Base-by-base conservation (phyloP, 768 basidiomycete species). In the Pisolithus sp. region DNA sequence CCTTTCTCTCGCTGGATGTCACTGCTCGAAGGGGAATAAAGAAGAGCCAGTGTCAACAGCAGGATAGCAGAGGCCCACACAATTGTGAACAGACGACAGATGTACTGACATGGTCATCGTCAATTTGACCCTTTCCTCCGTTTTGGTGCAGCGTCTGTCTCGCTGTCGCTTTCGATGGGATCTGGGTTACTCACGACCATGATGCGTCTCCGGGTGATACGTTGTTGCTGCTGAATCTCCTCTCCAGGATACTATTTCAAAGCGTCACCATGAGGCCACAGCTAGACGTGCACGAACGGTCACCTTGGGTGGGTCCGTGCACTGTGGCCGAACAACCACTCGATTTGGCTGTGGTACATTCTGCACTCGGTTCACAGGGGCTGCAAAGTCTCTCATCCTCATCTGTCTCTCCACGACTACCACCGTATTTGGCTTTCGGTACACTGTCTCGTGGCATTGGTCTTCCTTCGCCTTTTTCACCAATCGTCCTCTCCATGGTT, bases 121-220 rank as follows among this genome's bases (percentile, higher is more conserved):
- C 21, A 6, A 21, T 47, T 23, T 30, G 26, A 17, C 24, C 43
- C 24, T 26, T n/a, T 15, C 28, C 10, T 21, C 15, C 20, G 13
- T 30, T 28, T 61, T 40, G 52, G 48, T 49, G 24, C 15, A 48
- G 58, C 24, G 0, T 65, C 62, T 10, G 55, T 46, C 46, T 64
- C 64, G 30, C 37, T 56, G n/a, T 62, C 65, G 52, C 64, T 62
- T 23, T 67, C 65, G 24, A 63, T 63, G 21, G 62, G 65, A 49
- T 66, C 64, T 1, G 64, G 64, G 43, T 66, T 66, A 23, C 46
- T 67, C 34, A 66, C 51, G 40, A 66, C 30, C 64, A 66, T 67
- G 39, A 66, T 58, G 43, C 65, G 56, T 53, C 64, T 62, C 46
- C 42, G 60, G 4, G 54, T 39, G 39, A 37, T 43, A 38, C 65